Evolutionary conservation across 1,284 basidiomycete genomes (phyloP).

Genomic region (Paramarasmius palmivorus): DNA sequence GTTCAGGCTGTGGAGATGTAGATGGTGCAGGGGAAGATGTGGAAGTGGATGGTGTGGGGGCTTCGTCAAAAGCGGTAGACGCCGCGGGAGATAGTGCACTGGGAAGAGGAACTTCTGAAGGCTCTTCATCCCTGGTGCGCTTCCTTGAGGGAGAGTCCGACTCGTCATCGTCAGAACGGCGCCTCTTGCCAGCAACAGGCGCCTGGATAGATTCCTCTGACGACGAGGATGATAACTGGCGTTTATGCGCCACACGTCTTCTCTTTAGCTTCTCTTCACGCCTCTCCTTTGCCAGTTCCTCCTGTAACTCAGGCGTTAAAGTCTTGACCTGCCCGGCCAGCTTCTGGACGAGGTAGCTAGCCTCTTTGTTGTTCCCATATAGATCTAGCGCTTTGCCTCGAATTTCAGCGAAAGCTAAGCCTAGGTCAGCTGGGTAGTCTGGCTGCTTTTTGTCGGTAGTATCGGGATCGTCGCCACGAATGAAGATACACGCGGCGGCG

Average conservation of each 20-base stretch:
- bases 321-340: constrained; percentile 4
- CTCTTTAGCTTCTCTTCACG: constrained; percentile 4
- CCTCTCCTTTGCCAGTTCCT: constrained; percentile 1
- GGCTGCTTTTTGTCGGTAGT: neutral
- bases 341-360: constrained; percentile 3
- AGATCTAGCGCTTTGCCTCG: neutral
- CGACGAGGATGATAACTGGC: neutral
- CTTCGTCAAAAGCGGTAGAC: too few relatives aligned
- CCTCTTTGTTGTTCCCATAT: neutral
- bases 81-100: too few relatives aligned
- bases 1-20: too few relatives aligned
- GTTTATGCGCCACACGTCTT: neutral
- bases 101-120: too few relatives aligned
- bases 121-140: neutral
- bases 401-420: neutral
- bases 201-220: neutral
- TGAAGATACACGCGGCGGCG: constrained; percentile 9
- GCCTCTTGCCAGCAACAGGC: neutral
- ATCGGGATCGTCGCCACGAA: neutral
- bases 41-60: too few relatives aligned
- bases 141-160: neutral
- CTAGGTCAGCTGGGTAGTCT: neutral
- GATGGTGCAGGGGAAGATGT: too few relatives aligned
- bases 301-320: constrained; percentile 7
- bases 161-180: neutral